These are phyloP conservation scores for Penicillium expansum DNA, from an alignment of 2,329 filamentous ascomycete species.

Conservation along the genomic window DNA sequence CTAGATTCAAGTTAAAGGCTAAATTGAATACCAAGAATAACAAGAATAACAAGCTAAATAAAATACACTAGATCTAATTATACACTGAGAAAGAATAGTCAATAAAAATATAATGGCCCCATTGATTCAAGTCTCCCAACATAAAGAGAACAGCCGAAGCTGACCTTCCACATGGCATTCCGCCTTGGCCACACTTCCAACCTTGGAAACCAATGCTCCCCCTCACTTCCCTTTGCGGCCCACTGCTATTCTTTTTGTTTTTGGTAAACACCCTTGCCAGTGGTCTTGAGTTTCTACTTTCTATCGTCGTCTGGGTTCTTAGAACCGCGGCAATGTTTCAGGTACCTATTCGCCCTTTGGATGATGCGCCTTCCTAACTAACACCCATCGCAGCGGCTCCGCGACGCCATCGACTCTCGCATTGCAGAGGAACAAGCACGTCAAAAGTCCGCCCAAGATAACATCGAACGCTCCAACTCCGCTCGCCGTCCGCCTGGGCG, in stretches of 20 bases:
- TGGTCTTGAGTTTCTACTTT: constrained; percentile 12
- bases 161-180: constrained; percentile 12
- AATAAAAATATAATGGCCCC: too few species aligned
- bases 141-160: neutral
- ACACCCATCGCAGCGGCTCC: constrained; percentile 62
- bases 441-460: constrained; percentile 55
- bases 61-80: neutral
- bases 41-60: neutral
- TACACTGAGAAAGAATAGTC: too few species aligned
- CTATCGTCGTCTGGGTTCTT: constrained; percentile 16
- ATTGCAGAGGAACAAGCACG: constrained; percentile 91
- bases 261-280: constrained; percentile 3
- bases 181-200: constrained; percentile 6
- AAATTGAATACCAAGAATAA: neutral
- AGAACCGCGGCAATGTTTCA: constrained; percentile 29
- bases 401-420: constrained; percentile 78
- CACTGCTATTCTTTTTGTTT: constrained; percentile 10
- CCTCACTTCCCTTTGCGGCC: constrained; percentile 15
- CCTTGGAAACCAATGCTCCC: constrained; percentile 14
- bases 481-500: constrained; percentile 37
- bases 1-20: neutral
- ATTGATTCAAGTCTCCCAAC: neutral
- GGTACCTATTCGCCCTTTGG: constrained; percentile 11
- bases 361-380: neutral
- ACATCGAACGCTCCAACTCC: constrained; percentile 46